Evolutionary conservation across 257 asterid species (phyloP).

Genomic region (Przewalskia tangutica): DNA sequence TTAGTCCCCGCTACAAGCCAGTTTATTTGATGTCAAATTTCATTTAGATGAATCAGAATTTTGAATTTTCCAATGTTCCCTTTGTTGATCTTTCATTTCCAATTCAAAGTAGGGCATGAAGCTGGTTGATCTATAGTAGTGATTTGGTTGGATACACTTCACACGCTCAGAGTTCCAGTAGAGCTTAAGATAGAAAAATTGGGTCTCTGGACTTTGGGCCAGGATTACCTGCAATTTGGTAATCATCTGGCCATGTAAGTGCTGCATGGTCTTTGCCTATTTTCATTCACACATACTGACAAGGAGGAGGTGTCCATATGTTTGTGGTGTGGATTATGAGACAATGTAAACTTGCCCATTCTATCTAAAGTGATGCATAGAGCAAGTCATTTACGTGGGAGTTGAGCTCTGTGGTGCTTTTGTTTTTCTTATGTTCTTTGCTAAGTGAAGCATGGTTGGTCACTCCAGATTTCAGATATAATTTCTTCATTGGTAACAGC

Average conservation of each 20-base stretch:
- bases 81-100: not conserved
- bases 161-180: not conserved
- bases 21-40: not conserved
- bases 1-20: not conserved
- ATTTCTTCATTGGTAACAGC: not conserved
- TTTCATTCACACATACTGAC: not conserved
- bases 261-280: not conserved
- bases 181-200: not conserved
- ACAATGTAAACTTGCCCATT: not conserved
- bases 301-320: not conserved
- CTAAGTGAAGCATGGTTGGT: not conserved
- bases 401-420: not conserved
- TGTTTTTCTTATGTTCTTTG: not conserved
- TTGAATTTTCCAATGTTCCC: not conserved
- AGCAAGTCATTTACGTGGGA: not conserved
- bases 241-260: not conserved
- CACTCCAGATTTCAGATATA: not conserved
- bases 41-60: not conserved
- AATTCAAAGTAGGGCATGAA: not conserved
- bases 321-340: not conserved
- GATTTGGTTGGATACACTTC: not conserved
- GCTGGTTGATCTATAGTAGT: not conserved
- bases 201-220: not conserved
- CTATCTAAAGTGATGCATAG: not conserved
- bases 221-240: not conserved